A percentile compares a stretch with the other conserved stretches of the same genome.
Conservation (phyloP, 176 grass and related monocot genomes). For the Musa acuminata region DNA sequence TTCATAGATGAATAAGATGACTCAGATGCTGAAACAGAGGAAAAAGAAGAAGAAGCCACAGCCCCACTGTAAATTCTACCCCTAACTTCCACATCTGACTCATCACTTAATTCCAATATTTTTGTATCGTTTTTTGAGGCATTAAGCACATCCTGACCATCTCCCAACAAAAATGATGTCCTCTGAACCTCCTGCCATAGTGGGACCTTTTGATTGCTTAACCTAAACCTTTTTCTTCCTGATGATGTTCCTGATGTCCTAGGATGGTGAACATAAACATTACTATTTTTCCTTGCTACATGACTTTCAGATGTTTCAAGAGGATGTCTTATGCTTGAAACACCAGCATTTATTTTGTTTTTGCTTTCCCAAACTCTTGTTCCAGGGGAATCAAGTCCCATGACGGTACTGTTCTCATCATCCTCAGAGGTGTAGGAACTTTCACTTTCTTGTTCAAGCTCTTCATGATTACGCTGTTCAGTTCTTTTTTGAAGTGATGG, state of each 20-base stretch:
- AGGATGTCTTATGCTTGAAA: conserved; percentile 80
- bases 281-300: conserved; percentile 47
- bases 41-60: conserved; percentile 51
- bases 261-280: conserved; percentile 45
- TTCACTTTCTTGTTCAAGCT: conserved; percentile 53
- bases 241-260: conserved; percentile 45
- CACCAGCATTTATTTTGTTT: conserved; percentile 62
- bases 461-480: conserved; percentile 39
- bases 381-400: conserved; percentile 87
- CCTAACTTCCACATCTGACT: conserved; percentile 44
- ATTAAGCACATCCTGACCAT: conserved; percentile 50
- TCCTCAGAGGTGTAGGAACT: conserved; percentile 27
- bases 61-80: conserved; percentile 51
- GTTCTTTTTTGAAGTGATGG: conserved; percentile 31
- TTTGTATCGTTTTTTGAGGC: conserved; percentile 39
- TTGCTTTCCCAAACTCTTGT: conserved; percentile 98
- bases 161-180: conserved; percentile 42
- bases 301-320: conserved; percentile 62
- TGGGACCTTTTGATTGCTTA: conserved; percentile 43
- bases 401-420: conserved; percentile 59
- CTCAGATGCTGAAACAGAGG: conserved; percentile 37
- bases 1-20: conserved; percentile 52
- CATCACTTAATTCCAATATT: conserved; percentile 31
- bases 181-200: conserved; percentile 64
- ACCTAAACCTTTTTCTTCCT: conserved; percentile 63